Percentiles rank a stretch among this genome's conserved stretches.
Conservation (phyloP, 75 land plant genomes). For the Picea glauca region DNA sequence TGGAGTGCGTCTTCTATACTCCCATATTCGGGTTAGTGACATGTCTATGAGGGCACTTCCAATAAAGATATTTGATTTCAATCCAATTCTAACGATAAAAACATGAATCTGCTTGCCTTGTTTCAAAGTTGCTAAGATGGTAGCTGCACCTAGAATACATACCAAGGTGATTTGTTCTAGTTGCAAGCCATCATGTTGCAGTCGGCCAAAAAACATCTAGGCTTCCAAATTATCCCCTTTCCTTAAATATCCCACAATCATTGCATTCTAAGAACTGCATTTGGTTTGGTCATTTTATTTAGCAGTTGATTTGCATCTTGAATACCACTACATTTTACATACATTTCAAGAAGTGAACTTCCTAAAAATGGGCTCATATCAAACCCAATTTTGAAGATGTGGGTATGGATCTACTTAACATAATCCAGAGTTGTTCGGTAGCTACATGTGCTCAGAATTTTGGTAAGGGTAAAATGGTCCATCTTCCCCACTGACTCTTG, state of each 20-base stretch:
- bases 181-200: not conserved
- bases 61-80: constrained; percentile 32
- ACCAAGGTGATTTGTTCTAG: too few relatives aligned
- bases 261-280: constrained; percentile 57
- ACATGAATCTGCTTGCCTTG: too few relatives aligned
- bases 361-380: constrained; percentile 20
- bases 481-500: not conserved
- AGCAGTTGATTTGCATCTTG: constrained; percentile 27
- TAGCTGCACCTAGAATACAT: not conserved
- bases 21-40: too few relatives aligned
- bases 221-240: too few relatives aligned
- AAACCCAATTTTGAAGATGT: constrained; percentile 33
- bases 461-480: not conserved
- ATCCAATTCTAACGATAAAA: constrained; percentile 13
- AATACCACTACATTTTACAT: constrained; percentile 45
- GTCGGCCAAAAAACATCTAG: too few relatives aligned
- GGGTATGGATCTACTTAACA: constrained; percentile 31
- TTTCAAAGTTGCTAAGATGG: constrained; percentile 1
- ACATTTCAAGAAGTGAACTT: constrained; percentile 59
- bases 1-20: constrained; percentile 6
- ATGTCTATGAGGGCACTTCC: constrained; percentile 5
- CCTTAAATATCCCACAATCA: constrained; percentile 33
- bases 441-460: not conserved
- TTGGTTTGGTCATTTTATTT: constrained; percentile 15
- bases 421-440: constrained; percentile 12